Conservation (phyloP, 768 basidiomycete genomes). For the Pleurotus salmoneostramineus region DNA sequence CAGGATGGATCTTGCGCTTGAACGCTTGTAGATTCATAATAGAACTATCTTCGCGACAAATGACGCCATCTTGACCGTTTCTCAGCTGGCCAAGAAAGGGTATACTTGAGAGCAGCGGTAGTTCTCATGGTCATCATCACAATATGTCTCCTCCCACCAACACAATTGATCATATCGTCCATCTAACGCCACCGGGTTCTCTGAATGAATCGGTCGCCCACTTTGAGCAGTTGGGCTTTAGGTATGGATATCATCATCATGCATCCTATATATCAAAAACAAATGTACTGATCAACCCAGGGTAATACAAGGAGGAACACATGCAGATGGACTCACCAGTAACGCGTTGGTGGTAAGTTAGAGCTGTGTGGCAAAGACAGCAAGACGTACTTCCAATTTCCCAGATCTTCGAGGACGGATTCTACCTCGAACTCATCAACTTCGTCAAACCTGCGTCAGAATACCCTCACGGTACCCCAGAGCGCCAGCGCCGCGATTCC, state of each 20-base stretch:
- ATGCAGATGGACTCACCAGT: constrained; percentile 56
- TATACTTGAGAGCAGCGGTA: too few species aligned
- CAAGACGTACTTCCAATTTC: background rate
- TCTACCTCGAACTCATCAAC: constrained; percentile 67
- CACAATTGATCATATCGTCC: constrained; percentile 62
- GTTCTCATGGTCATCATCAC: too few species aligned
- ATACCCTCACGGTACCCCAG: constrained; percentile 49
- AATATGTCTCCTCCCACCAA: constrained; percentile 8
- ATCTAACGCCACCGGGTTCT: constrained; percentile 63
- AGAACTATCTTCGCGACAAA: too few species aligned
- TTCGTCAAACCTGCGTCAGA: constrained; percentile 53
- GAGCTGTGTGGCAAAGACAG: background rate
- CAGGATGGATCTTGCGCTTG: too few species aligned
- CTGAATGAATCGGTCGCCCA: constrained; percentile 44
- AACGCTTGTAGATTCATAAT: too few species aligned
- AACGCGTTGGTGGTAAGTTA: constrained; percentile 59
- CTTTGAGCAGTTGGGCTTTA: constrained; percentile 63
- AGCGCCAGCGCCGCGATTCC: constrained; percentile 34
- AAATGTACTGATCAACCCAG: constrained; percentile 24
- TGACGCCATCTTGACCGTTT: too few species aligned
- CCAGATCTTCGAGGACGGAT: constrained; percentile 51
- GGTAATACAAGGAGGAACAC: constrained; percentile 63
- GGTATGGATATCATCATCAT: constrained; percentile 32
- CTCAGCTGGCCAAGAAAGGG: too few species aligned
- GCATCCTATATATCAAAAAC: background rate